A percentile compares a stretch with the other conserved stretches of the same genome.
These are phyloP conservation scores for Malassezia dermatis DNA, from an alignment of 1,284 basidiomycete species.

Conservation along the genomic window DNA sequence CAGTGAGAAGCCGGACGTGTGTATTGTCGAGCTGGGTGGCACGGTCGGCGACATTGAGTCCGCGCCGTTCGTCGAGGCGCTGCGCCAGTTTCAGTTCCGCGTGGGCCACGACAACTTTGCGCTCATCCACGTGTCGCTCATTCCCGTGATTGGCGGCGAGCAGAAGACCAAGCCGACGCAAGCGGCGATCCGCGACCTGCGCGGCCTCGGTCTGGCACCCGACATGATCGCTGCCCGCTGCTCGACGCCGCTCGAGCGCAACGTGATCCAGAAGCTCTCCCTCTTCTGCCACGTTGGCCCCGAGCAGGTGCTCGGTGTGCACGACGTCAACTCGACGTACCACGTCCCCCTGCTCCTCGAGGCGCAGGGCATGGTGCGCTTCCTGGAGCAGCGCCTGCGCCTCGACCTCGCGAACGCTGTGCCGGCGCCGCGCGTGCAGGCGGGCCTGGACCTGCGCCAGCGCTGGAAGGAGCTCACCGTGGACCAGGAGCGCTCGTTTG, in stretches of 20 bases:
- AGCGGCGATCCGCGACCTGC: constrained; percentile 84
- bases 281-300: constrained; percentile 97
- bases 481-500: constrained; percentile 81
- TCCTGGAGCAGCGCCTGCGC: constrained; percentile 70
- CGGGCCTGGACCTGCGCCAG: constrained; percentile 59
- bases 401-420: constrained; percentile 58
- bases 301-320: constrained; percentile 89
- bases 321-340: constrained; percentile 93
- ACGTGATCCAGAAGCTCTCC: constrained; percentile 88
- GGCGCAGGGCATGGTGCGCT: constrained; percentile 80
- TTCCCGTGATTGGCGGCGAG: constrained; percentile 94
- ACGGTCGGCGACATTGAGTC: constrained; percentile 94
- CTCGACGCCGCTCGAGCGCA: constrained; percentile 59
- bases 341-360: constrained; percentile 89
- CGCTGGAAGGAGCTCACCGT: constrained; percentile 77
- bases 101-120: constrained; percentile 96
- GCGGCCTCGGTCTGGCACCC: constrained; percentile 83
- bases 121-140: constrained; percentile 91
- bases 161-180: constrained; percentile 99
- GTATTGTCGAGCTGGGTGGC: constrained; percentile 91
- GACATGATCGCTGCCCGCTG: constrained; percentile 90
- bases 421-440: constrained; percentile 54
- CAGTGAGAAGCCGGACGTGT: constrained; percentile 84
- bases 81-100: constrained; percentile 97
- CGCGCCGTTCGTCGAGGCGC: constrained; percentile 93